Conservation (phyloP, 306 rosid species). For the Casuarina glauca region DNA sequence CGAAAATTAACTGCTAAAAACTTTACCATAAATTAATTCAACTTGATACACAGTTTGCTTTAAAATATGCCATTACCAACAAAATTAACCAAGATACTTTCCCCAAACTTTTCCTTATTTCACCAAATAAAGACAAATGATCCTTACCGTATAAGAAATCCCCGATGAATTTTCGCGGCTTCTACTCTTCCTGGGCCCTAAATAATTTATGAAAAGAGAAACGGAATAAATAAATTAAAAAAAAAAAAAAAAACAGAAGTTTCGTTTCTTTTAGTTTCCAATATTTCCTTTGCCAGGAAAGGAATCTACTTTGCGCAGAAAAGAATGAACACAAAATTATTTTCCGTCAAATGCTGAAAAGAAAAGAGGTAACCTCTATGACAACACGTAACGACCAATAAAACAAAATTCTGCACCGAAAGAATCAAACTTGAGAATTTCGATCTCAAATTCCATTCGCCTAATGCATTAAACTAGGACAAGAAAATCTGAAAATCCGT, state of each 20-base stretch:
- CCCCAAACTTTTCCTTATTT: constrained; percentile 12
- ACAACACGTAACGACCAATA: not conserved
- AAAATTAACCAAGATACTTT: constrained; percentile 1
- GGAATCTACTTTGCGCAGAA: not conserved
- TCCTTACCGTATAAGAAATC: not conserved
- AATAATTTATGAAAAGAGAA: not conserved
- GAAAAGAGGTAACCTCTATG: not conserved
- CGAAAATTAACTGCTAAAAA: not conserved
- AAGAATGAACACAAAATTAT: not conserved
- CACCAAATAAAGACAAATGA: constrained; percentile 11
- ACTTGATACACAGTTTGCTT: not conserved
- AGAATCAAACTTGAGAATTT: not conserved
- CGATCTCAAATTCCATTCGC: not conserved
- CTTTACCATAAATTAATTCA: not conserved
- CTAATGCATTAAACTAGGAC: not conserved
- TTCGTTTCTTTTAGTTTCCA: not conserved
- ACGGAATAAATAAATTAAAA: too few species aligned
- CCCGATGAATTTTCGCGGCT: not conserved
- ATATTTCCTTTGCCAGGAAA: not conserved
- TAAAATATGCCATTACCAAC: not conserved
- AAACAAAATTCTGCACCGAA: not conserved
- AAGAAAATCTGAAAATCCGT: not conserved
- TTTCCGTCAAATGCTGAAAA: not conserved
- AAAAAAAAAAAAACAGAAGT: not conserved
- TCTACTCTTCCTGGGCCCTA: not conserved